Evolutionary conservation across 1,284 basidiomycete genomes (phyloP).

Genomic region (Schizophyllum commune): DNA sequence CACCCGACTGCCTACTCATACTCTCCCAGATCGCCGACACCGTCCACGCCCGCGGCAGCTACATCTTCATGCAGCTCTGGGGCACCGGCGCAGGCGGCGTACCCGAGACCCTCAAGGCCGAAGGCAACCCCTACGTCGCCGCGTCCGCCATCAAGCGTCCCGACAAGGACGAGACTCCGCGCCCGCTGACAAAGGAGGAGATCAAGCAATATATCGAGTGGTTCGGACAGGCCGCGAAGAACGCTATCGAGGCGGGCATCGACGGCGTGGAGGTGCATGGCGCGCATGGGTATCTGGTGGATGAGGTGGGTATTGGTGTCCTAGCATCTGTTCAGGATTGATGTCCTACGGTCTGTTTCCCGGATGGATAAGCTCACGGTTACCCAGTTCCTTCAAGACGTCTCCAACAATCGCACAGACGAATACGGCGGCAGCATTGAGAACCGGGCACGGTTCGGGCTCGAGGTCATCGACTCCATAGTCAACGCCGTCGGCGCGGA

Average conservation of each 20-base stretch:
- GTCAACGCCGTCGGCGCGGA: conserved; percentile 1
- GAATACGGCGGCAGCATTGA: conserved; percentile 3
- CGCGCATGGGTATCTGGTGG: conserved; percentile 3
- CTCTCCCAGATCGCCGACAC: no score
- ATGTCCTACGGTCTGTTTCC: no score
- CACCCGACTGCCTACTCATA: no score
- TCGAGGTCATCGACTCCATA: conserved; percentile 1
- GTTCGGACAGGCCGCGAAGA: conserved; percentile 31
- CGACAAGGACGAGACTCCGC: conserved; percentile 17
- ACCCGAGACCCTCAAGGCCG: not conserved
- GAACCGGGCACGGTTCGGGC: conserved; percentile 1
- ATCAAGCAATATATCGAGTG: conserved; percentile 35
- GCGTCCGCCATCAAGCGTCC: conserved; percentile 32
- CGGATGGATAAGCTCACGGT: no score
- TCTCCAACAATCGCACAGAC: conserved; percentile 11
- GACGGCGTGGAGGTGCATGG: not conserved
- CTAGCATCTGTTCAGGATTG: no score
- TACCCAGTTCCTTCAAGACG: conserved; percentile 12
- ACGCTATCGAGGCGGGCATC: conserved; percentile 31
- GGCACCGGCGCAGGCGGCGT: no score
- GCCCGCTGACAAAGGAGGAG: conserved; percentile 28
- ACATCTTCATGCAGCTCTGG: not conserved
- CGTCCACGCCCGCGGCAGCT: no score
- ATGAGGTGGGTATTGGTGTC: no score
- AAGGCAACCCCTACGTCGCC: conserved; percentile 20